phyloP scores from a whole-genome alignment of 1,284 basidiomycete species.

The Sporisorium scitamineum region DNA sequence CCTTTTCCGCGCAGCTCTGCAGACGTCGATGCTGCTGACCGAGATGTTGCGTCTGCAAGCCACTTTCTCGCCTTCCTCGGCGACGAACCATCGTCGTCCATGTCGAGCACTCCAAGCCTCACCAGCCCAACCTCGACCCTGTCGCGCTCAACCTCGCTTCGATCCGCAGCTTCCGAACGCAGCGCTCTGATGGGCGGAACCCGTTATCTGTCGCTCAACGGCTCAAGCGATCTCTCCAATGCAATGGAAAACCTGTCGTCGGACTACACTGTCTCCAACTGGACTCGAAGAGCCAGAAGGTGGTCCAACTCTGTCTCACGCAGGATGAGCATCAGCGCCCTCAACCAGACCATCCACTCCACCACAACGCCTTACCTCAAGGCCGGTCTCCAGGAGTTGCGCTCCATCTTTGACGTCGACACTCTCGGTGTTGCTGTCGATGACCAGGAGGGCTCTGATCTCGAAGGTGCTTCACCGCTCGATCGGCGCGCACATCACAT shows the following conservation, averaged over 20 bases:
- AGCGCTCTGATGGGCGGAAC: conserved; percentile 13
- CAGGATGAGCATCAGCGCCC: conserved; percentile 40
- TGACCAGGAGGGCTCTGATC: conserved; percentile 19
- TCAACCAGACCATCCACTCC: conserved; percentile 43
- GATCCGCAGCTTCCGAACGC: conserved; percentile 28
- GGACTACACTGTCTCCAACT: conserved; percentile 14
- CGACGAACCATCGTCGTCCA: conserved; percentile 19
- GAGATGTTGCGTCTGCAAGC: neutral
- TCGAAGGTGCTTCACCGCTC: conserved; percentile 31
- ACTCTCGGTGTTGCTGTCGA: conserved; percentile 29
- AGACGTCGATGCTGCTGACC: neutral
- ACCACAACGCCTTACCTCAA: conserved; percentile 53
- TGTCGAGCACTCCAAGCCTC: conserved; percentile 44
- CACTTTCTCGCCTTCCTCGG: neutral
- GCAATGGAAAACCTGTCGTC: conserved; percentile 10
- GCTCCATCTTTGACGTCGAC: conserved; percentile 61
- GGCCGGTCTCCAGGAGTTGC: conserved; percentile 56
- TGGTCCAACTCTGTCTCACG: conserved; percentile 47
- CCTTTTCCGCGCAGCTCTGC: conserved; percentile 10
- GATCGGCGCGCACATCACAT: neutral
- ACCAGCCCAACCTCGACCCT: conserved; percentile 32
- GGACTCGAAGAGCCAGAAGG: conserved; percentile 33
- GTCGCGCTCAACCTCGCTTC: conserved; percentile 42
- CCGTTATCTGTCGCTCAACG: conserved; percentile 31
- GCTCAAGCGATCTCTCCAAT: conserved; percentile 25